Percentiles rank a stretch among this genome's conserved stretches.
phyloP scores from a whole-genome alignment of 441 rosid genomes.

The Brassica balearica region DNA sequence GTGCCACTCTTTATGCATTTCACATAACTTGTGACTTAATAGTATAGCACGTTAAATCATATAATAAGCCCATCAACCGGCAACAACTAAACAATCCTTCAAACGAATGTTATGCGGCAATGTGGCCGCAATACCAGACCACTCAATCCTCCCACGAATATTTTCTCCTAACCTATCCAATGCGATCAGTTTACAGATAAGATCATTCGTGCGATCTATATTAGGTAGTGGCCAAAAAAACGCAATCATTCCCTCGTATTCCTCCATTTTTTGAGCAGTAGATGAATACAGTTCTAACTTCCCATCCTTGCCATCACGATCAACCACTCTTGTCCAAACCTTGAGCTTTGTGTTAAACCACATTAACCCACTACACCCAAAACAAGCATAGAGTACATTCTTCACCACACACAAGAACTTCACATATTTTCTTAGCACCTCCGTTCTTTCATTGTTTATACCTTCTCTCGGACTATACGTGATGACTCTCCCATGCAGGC shows the following conservation, averaged over 20 bases:
- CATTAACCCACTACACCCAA: slow-evolving; percentile 50
- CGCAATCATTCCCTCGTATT: slow-evolving; percentile 64
- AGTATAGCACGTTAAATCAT: neutral
- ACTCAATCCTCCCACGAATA: slow-evolving; percentile 57
- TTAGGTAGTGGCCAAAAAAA: slow-evolving; percentile 37
- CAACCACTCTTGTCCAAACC: slow-evolving; percentile 56
- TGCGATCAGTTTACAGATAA: neutral
- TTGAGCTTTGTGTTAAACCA: slow-evolving; percentile 57
- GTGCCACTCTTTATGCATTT: too few species aligned
- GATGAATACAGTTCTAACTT: neutral
- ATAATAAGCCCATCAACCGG: neutral
- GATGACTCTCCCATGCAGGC: slow-evolving; percentile 49
- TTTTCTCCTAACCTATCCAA: slow-evolving; percentile 48
- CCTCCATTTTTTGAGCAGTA: slow-evolving; percentile 37
- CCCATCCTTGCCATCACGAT: neutral
- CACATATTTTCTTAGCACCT: slow-evolving; percentile 46
- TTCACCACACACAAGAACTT: slow-evolving; percentile 59
- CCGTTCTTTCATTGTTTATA: slow-evolving; percentile 40
- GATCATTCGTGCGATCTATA: neutral
- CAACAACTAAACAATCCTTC: neutral
- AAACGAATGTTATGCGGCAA: neutral
- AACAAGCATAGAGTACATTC: slow-evolving; percentile 67
- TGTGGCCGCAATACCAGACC: slow-evolving; percentile 53
- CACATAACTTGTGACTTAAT: too few species aligned
- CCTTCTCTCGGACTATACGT: slow-evolving; percentile 53